Conservation (phyloP, 305 asterid genomes). For the Withania somnifera region DNA sequence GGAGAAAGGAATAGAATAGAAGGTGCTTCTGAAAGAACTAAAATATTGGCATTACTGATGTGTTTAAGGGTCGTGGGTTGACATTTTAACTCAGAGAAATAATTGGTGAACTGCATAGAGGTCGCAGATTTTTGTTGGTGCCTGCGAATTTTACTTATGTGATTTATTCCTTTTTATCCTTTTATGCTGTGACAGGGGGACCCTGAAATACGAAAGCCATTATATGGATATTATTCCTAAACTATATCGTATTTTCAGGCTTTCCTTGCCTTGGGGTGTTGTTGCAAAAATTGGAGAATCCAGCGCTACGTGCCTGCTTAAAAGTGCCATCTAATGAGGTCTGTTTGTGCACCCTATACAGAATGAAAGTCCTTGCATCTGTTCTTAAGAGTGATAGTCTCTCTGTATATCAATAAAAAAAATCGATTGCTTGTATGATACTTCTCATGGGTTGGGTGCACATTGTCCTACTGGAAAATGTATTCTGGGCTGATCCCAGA, state of each 20-base stretch:
- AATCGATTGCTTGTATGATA: not conserved
- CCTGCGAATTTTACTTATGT: not conserved
- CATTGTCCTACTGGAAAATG: not conserved
- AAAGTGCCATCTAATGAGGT: slow-evolving; percentile 87
- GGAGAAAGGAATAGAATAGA: not conserved
- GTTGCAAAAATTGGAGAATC: slow-evolving; percentile 94
- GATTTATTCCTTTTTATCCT: not conserved
- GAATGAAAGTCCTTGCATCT: not conserved
- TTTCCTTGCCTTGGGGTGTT: slow-evolving; percentile 91
- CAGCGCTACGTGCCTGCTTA: slow-evolving; percentile 86
- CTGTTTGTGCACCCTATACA: slow-evolving; percentile 7
- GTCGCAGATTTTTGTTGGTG: not conserved
- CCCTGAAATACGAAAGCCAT: not conserved
- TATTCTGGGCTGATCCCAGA: not conserved
- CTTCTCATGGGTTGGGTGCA: not conserved
- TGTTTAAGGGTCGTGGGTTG: not conserved
- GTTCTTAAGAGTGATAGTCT: not conserved
- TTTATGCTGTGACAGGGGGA: not conserved
- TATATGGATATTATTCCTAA: not conserved
- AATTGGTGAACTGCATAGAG: not conserved
- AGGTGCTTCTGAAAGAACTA: not conserved
- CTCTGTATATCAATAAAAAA: not conserved
- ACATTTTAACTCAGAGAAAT: not conserved
- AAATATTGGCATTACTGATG: not conserved
- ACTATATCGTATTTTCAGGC: slow-evolving; percentile 39